Evolutionary conservation across 345 rosid species (phyloP).

Genomic region (Garcia nutans): DNA sequence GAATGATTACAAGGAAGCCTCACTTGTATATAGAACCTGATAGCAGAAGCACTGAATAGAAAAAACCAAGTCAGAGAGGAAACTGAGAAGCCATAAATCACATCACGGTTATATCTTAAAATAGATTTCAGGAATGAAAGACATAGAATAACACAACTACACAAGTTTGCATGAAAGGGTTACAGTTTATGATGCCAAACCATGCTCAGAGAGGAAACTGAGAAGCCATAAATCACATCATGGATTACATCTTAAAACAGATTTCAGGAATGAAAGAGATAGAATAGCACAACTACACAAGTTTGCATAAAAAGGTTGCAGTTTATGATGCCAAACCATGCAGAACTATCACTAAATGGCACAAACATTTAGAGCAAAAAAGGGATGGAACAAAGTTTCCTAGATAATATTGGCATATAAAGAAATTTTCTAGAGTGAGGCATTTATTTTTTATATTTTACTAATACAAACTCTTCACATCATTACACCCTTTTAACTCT

Average conservation of each 20-base stretch:
- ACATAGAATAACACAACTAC: not conserved
- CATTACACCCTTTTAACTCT: not conserved
- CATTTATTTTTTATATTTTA: not conserved
- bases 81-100: not conserved
- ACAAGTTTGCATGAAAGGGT: not conserved
- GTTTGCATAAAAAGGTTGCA: not conserved
- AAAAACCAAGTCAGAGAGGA: slow-evolving; percentile 23
- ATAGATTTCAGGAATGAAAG: not conserved
- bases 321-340: no score
- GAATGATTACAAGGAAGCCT: slow-evolving; percentile 26
- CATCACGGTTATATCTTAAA: not conserved
- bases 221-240: not conserved
- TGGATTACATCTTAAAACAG: not conserved
- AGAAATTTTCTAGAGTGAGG: not conserved
- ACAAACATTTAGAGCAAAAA: not conserved
- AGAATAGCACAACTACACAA: not conserved
- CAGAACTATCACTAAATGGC: not conserved
- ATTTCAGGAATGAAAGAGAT: not conserved
- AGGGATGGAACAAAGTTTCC: not conserved
- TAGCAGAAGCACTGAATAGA: slow-evolving; percentile 18
- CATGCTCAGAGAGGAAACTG: slow-evolving; percentile 9
- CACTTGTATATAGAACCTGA: slow-evolving; percentile 34
- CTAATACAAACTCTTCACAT: not conserved
- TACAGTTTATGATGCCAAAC: no score
- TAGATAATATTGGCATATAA: not conserved